phyloP scores from a whole-genome alignment of 805 yeast species.

The Yarrowia yakushimensis region DNA sequence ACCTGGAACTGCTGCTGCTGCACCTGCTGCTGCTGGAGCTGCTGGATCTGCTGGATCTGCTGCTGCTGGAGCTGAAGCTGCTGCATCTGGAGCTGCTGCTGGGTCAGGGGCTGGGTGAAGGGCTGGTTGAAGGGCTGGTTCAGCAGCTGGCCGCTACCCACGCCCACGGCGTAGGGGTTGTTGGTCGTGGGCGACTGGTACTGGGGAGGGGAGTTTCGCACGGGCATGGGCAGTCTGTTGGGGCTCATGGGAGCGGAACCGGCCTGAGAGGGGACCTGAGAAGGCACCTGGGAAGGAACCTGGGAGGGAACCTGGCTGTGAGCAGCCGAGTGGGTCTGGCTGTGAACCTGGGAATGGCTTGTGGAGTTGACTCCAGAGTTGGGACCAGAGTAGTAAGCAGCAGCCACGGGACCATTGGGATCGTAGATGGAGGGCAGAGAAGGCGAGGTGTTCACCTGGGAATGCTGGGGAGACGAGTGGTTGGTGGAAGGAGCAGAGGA shows the following conservation, averaged over 20 bases:
- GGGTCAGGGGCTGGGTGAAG: constrained; percentile 56
- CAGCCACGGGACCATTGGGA: constrained; percentile 26
- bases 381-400: constrained; percentile 25
- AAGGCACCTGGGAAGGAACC: background rate
- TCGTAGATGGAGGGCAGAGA: constrained; percentile 11
- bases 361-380: background rate
- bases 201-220: background rate
- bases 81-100: constrained; percentile 53
- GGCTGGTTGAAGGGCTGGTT: constrained; percentile 38
- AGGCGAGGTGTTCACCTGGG: constrained; percentile 5
- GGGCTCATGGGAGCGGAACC: constrained; percentile 26
- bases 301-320: constrained; percentile 27
- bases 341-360: background rate
- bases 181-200: constrained; percentile 16
- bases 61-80: constrained; percentile 64
- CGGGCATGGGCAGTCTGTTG: constrained; percentile 21
- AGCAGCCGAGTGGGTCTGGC: background rate
- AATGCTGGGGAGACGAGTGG: constrained; percentile 8
- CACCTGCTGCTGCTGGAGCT: constrained; percentile 24
- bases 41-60: constrained; percentile 29
- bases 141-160: constrained; percentile 38
- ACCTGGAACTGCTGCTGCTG: constrained; percentile 23
- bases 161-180: constrained; percentile 29
- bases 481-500: constrained; percentile 4
- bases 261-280: constrained; percentile 28